Conservation (phyloP, 768 basidiomycete genomes). For the Chalciporus chontae region DNA sequence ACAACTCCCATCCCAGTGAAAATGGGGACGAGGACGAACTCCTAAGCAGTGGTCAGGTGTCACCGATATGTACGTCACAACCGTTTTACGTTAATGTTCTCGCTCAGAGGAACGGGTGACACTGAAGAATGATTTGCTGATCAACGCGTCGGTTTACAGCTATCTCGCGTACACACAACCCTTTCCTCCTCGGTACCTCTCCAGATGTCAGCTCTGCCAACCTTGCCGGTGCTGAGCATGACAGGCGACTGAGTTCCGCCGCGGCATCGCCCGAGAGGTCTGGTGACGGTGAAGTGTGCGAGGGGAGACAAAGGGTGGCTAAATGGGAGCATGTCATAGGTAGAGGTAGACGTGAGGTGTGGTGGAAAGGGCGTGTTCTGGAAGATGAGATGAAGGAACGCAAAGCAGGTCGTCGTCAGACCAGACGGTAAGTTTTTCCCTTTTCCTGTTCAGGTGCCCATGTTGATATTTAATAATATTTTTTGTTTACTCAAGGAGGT, state of each 20-base stretch:
- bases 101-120: neutral
- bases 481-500: conserved; percentile 36
- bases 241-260: conserved; percentile 10
- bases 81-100: neutral
- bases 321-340: conserved; percentile 27
- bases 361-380: conserved; percentile 18
- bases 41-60: conserved; percentile 76
- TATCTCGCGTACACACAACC: conserved; percentile 19
- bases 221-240: conserved; percentile 16
- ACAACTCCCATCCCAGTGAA: conserved; percentile 11
- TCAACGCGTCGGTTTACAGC: conserved; percentile 17
- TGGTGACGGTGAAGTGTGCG: neutral
- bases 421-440: conserved; percentile 18
- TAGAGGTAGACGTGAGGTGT: conserved; percentile 10
- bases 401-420: conserved; percentile 23
- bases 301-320: conserved; percentile 39
- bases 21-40: conserved; percentile 58
- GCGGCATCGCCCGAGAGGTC: neutral
- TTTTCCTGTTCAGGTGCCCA: neutral
- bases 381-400: conserved; percentile 13
- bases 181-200: conserved; percentile 28
- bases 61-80: conserved; percentile 58
- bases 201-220: conserved; percentile 27
- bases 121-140: neutral
- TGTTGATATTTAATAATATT: neutral